A percentile compares a stretch with the other conserved stretches of the same genome.
phyloP scores from a whole-genome alignment of 495 filamentous ascomycete genomes.

The Beverwykella pulmonaria region DNA sequence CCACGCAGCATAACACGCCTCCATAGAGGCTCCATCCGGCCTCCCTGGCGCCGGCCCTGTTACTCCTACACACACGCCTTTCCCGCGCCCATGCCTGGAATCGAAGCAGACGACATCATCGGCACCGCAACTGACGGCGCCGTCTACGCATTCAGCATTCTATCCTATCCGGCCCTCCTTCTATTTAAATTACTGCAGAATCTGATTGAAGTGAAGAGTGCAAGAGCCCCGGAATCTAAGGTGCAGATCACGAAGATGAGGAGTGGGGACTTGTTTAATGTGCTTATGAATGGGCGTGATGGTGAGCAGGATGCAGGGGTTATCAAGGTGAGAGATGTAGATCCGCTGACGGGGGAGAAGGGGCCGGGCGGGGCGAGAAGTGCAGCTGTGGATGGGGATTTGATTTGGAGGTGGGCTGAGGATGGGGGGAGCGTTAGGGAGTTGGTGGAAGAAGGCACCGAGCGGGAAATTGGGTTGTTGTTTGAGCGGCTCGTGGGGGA shows the following conservation, averaged over 20 bases:
- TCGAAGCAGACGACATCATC: slow-evolving; percentile 42
- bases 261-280: neutral
- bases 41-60: slow-evolving; percentile 52
- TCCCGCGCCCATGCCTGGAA: slow-evolving; percentile 21
- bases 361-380: neutral
- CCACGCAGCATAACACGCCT: slow-evolving; percentile 43
- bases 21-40: slow-evolving; percentile 38
- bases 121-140: slow-evolving; percentile 44
- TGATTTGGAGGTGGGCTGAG: neutral
- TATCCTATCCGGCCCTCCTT: slow-evolving; percentile 30
- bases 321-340: neutral
- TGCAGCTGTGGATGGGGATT: slow-evolving; percentile 16
- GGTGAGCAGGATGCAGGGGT: neutral
- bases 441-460: neutral
- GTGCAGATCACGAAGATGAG: neutral
- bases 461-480: neutral
- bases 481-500: slow-evolving; percentile 1
- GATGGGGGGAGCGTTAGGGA: neutral
- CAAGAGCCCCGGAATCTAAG: neutral
- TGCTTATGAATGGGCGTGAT: neutral
- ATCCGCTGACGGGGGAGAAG: neutral
- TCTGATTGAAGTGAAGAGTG: slow-evolving; percentile 22
- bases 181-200: slow-evolving; percentile 36
- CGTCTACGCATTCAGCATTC: slow-evolving; percentile 40
- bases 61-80: neutral